Conservation (phyloP, 2,329 filamentous ascomycete genomes). For the Berkeleyomyces basicola region DNA sequence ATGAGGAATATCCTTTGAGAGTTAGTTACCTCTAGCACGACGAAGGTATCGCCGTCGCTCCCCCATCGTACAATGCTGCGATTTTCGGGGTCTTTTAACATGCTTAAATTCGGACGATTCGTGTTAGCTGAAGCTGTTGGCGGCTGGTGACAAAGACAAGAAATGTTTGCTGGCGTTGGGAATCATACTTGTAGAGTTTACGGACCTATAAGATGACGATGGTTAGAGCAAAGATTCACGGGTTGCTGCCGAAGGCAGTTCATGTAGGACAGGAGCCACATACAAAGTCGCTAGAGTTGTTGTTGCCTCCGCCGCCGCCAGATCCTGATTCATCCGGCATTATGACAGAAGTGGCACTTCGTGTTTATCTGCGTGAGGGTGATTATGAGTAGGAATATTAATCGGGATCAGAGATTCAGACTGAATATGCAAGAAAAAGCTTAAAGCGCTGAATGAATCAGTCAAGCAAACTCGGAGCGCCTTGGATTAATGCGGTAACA, state of each 20-base stretch:
- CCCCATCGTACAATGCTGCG: conserved; percentile 90
- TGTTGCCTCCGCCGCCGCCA: conserved; percentile 40
- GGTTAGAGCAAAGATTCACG: not conserved
- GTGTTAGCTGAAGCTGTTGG: conserved; percentile 15
- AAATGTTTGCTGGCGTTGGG: conserved; percentile 19
- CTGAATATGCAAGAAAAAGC: not conserved
- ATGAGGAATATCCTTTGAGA: not conserved
- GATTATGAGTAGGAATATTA: not conserved
- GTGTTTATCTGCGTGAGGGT: not conserved
- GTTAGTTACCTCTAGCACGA: conserved; percentile 71
- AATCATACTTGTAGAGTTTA: conserved; percentile 81
- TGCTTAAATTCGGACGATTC: conserved; percentile 37
- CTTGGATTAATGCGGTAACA: no score
- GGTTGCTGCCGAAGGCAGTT: not conserved
- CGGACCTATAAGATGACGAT: conserved; percentile 49
- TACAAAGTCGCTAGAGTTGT: conserved; percentile 93
- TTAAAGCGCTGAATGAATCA: no score
- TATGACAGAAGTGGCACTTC: not conserved
- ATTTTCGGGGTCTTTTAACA: conserved; percentile 91
- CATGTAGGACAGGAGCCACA: conserved; percentile 25
- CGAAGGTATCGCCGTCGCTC: conserved; percentile 86
- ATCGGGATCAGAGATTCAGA: not conserved
- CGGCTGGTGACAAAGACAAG: conserved; percentile 4
- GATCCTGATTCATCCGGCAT: conserved; percentile 9
- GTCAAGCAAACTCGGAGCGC: no score